Base-by-base conservation (phyloP, 1,139 yeast genomes). In the Suhomyces maxii region DNA sequence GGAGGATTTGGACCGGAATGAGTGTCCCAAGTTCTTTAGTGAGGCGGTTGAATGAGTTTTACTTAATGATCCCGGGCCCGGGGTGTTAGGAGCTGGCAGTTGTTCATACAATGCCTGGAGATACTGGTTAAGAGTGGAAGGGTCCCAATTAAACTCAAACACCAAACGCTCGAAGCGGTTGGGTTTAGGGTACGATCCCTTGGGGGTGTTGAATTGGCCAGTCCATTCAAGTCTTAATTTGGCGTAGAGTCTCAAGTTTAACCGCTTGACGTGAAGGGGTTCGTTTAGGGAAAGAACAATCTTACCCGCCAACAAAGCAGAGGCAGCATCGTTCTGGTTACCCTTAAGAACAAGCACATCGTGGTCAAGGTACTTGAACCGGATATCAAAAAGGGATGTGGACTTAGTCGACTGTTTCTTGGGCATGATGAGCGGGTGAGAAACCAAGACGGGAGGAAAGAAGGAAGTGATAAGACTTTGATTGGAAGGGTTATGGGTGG, bases 301-400 rank as follows among this genome's bases (percentile, higher is more conserved):
- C 25, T 82, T 82, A 6, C 99, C 99, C 1, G 85, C 71, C 34
- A 93, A 64, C 11, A 86, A 68, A 1, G 83, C 88, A 1, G 96
- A 85, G 0, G 89, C 78, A 0, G 98, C 96, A 46, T 85, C 93
- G 39, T 79, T 77, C 2, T 86, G 81, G 2, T 82, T 59, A 1
- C 99, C 99, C 56, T 91, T 85, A 34, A 93, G 65, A 5, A 93
- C 81, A 14, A 93, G 68, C 7, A 90, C 95, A 60, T 90, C 96
- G 53, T 84, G 86, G 40, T 88, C 95, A 11, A 79, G 69, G 39
- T 88, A 82, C 45, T 80, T 77, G 39, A 85, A 66, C 45, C 90
- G 69, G 52, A 85, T 81, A 49, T 83, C 88, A 57, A 83, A 80
- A 36, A 83, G 65, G 2, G 85, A 70, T 1, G 84, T 58, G 45